phyloP scores from a whole-genome alignment of 139 green algal species.

The Micromonas pusilla region DNA sequence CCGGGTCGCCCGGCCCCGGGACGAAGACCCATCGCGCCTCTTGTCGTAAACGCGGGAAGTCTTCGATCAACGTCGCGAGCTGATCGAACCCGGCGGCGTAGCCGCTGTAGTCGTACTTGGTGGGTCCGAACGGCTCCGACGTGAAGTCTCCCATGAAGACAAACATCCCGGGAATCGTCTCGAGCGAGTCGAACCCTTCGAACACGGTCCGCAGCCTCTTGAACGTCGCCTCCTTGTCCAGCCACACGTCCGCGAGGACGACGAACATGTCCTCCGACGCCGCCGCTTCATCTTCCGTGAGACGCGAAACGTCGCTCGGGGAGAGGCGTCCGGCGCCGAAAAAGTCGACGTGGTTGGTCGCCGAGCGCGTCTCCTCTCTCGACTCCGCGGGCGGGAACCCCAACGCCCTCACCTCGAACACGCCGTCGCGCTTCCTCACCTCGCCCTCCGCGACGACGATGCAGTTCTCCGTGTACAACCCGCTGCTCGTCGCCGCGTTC shows the following conservation, averaged over 20 bases:
- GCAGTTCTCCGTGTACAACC: conserved; percentile 82
- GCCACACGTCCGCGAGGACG: conserved; percentile 74
- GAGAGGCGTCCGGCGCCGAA: conserved; percentile 59
- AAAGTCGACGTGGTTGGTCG: conserved; percentile 58
- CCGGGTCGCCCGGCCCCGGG: conserved; percentile 69
- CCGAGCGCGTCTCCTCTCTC: conserved; percentile 33
- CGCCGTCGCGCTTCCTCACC: conserved; percentile 50
- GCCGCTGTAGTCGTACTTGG: conserved; percentile 18
- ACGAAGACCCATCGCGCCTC: conserved; percentile 70
- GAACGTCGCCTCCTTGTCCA: conserved; percentile 57
- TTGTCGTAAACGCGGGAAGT: conserved; percentile 49
- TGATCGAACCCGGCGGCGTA: conserved; percentile 47
- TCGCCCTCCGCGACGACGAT: conserved; percentile 76
- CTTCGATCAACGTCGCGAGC: conserved; percentile 58
- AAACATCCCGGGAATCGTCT: conserved; percentile 58
- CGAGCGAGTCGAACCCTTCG: conserved; percentile 58
- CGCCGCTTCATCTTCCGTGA: conserved; percentile 38
- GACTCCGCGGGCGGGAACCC: conserved; percentile 65
- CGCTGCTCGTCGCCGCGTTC: conserved; percentile 45
- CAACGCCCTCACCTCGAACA: conserved; percentile 59
- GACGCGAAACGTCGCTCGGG: conserved; percentile 31
- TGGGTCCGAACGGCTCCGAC: conserved; percentile 39
- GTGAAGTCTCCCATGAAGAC: conserved; percentile 85
- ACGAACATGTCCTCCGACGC: conserved; percentile 43
- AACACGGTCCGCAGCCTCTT: conserved; percentile 33